Evolutionary conservation across 176 grass and related monocot genomes (phyloP).

Genomic region (Puya raimondii): DNA sequence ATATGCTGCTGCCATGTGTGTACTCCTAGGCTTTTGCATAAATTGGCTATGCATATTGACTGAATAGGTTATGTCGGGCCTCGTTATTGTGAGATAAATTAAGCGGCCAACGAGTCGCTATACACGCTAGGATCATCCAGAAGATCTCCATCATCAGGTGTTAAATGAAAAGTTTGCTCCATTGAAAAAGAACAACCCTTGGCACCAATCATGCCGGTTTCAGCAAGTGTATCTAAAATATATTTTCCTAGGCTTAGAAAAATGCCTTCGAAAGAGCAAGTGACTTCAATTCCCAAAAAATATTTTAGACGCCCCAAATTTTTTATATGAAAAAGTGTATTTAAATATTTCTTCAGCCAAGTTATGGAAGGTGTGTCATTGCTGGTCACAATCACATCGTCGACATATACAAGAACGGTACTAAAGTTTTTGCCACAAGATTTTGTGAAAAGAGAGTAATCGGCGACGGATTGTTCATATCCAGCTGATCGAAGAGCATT

Average conservation of each 20-base stretch:
- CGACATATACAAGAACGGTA: neutral
- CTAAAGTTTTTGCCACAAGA: neutral
- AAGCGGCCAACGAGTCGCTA: no score
- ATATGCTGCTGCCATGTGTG: no score
- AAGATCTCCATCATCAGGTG: neutral
- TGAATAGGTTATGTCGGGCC: no score
- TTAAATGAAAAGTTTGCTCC: neutral
- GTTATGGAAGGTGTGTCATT: neutral
- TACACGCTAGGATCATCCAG: neutral
- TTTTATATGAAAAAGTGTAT: neutral
- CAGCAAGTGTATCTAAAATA: neutral
- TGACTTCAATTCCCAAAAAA: neutral
- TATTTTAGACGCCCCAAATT: neutral
- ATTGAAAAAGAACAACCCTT: neutral
- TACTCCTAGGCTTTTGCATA: no score
- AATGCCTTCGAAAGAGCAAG: neutral
- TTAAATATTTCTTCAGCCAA: no score
- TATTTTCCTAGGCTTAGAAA: neutral
- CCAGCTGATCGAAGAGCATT: neutral
- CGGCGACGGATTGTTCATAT: neutral
- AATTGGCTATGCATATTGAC: no score
- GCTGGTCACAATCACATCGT: neutral
- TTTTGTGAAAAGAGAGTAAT: neutral
- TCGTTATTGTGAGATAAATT: no score
- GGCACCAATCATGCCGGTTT: neutral